Evolutionary conservation across 1,284 basidiomycete species (phyloP), one percentile per base, ranked within the genome.

Genomic region (Microbotryum saponariae): DNA sequence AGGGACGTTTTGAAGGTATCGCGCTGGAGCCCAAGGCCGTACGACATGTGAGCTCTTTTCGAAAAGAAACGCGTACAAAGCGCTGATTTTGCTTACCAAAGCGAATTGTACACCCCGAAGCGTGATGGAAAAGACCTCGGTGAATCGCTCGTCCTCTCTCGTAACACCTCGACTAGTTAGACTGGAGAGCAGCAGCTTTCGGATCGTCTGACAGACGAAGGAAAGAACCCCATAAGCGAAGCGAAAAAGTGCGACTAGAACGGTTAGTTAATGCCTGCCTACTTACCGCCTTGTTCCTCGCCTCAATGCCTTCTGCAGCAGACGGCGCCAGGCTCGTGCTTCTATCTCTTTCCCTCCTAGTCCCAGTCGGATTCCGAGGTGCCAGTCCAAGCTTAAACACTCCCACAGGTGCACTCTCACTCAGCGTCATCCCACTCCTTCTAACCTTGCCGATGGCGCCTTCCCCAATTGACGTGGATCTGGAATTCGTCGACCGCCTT

Each of bases 251-350:
- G 18, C 25, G 2, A 12, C 6, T 27, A 47, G 2, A 6, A 16
- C 6, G 4, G n/a, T n/a, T 9, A 14, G 20, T 8, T 7, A 25
- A 25, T 25, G 14, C 20, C 25, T 25, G 12, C 9, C 29, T 4
- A 51, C 65, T 45, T 37, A 62, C 65, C 33, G 59, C 63, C 53
- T 67, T 67, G 54, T 67, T 67, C 37, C 59, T 37, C 46, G 31
- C 47, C n/a, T 67, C 63, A 1, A 60, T 47, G 4, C 29, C 14
- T n/a, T 50, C 55, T 4, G 16, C 29, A 12, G 18, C 60, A 29
- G 51, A 45, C 2, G 48, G 16, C 2, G 27, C 49, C 27, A 56
- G n/a, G 7, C 21, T 45, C 18, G 50, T 58, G 47, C 20, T 37
- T 33, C 42, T 51, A 55, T 16, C 47, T 31, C 45, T 58, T 48